Percentiles rank a stretch among this genome's conserved stretches.
Evolutionary conservation across 208 protist species (phyloP).

Genomic region (Leishmania braziliensis): DNA sequence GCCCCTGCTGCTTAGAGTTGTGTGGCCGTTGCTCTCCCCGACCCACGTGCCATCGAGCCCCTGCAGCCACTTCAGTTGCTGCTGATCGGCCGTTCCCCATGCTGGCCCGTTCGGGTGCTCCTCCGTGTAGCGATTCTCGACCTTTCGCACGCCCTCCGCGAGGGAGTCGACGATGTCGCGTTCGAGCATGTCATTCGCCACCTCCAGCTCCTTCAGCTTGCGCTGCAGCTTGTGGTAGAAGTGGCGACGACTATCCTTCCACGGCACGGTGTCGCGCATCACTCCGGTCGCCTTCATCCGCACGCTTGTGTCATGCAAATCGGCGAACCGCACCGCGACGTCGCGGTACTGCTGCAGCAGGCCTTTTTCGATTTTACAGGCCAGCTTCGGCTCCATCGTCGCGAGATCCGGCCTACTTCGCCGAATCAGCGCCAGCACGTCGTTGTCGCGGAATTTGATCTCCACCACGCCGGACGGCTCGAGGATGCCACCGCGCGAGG

Average conservation of each 20-base stretch:
- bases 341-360: conserved; percentile 92
- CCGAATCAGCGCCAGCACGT: conserved; percentile 92
- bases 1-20: conserved; percentile 4
- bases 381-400: conserved; percentile 42
- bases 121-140: conserved; percentile 48
- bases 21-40: conserved; percentile 3
- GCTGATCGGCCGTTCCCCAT: conserved; percentile 44
- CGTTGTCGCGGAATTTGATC: conserved; percentile 96
- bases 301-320: conserved; percentile 96
- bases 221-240: conserved; percentile 94
- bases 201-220: conserved; percentile 83
- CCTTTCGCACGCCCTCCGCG: conserved; percentile 39
- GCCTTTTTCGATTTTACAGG: conserved; percentile 47
- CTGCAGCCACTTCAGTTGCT: conserved; percentile 58
- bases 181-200: conserved; percentile 68
- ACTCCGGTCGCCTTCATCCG: conserved; percentile 96
- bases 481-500: conserved; percentile 94
- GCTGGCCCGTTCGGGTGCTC: conserved; percentile 29
- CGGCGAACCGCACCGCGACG: conserved; percentile 95
- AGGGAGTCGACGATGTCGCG: conserved; percentile 28
- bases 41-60: conserved; percentile 20
- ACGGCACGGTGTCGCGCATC: conserved; percentile 91
- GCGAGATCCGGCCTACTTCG: conserved; percentile 75
- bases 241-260: conserved; percentile 87
- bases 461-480: conserved; percentile 96